Percentiles rank a stretch among this genome's conserved stretches.
Evolutionary conservation across 2,329 filamentous ascomycete species (phyloP).

Genomic region (Blastomyces parvus): DNA sequence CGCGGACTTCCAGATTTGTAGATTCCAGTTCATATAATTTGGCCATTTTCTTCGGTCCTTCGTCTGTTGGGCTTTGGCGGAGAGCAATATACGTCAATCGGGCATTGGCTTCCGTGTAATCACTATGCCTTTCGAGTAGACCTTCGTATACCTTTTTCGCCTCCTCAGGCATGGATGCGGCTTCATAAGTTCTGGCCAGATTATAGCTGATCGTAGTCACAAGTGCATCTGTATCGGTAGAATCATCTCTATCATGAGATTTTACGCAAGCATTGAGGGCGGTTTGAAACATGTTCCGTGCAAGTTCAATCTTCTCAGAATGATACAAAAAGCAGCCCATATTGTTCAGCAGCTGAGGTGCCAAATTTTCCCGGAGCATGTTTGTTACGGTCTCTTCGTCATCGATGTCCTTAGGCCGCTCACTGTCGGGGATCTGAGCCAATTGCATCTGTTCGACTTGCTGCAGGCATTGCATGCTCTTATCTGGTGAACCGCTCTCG

Average conservation of each 20-base stretch:
- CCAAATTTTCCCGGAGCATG: slow-evolving; percentile 65
- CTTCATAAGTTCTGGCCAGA: slow-evolving; percentile 85
- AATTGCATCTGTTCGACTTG: slow-evolving; percentile 88
- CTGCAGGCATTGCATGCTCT: slow-evolving; percentile 80
- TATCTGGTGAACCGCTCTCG: slow-evolving; percentile 74
- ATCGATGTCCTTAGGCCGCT: slow-evolving; percentile 51
- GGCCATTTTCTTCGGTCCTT: slow-evolving; percentile 75
- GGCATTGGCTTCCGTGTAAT: slow-evolving; percentile 86
- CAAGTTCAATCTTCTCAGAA: slow-evolving; percentile 66
- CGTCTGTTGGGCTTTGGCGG: slow-evolving; percentile 67
- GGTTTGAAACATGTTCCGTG: slow-evolving; percentile 83
- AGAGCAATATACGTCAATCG: slow-evolving; percentile 85
- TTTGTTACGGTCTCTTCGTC: slow-evolving; percentile 50
- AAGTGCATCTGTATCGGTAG: slow-evolving; percentile 76
- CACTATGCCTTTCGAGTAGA: slow-evolving; percentile 70
- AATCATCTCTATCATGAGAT: slow-evolving; percentile 63
- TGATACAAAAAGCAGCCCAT: slow-evolving; percentile 95
- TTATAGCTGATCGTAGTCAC: slow-evolving; percentile 97
- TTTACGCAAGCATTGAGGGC: slow-evolving; percentile 80
- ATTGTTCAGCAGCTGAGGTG: slow-evolving; percentile 90
- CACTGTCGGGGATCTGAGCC: slow-evolving; percentile 62
- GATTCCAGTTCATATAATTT: slow-evolving; percentile 78
- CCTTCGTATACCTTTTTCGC: slow-evolving; percentile 83
- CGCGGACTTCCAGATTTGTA: slow-evolving; percentile 79
- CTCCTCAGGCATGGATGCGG: slow-evolving; percentile 67